Evolutionary conservation across 1,284 basidiomycete genomes (phyloP), one percentile per base, ranked within the genome.

Genomic region (Blastosporella zonata): DNA sequence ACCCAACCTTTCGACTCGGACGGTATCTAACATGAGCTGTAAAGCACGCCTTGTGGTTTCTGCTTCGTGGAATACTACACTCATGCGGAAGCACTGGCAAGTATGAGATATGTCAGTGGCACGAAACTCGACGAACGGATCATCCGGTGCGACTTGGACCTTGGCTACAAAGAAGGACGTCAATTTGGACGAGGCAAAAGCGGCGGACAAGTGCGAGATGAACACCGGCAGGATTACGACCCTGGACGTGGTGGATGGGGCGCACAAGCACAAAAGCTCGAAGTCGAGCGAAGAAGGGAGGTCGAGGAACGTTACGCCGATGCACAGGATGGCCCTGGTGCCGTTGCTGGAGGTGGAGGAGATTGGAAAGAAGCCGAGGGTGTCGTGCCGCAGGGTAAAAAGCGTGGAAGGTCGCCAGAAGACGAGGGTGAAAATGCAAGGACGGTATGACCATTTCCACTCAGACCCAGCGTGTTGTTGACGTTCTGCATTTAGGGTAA

Each of bases 41-140:
- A 28, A 62, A 96, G 93, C 61, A 99, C 97, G 41, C 97, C 97
- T 0, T 99, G 97, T 65, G 97, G 97, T 1, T 99, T 99, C 68
- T 97, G 96, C 60, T 99, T 99, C 63, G 97, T 99, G 50, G 97
- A 99, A 66, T 99, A 93, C 68, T 99, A 98, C 68, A 93, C 92
- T 7, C 94, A 98, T 63, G 78, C 85, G 5, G 96, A 99, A 67
- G 97, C 97, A 13, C 77, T 97, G 22, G 90, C 93, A 37, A 89
- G 89, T 57, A 84, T 99, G 79, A 85, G 90, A 39, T 96, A 97
- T 67, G 85, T 99, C 54, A 93, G 89, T 43, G 96, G 96, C 12
- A 97, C 96, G 27, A 99, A 99, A 72, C 82, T 99, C n/a, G 97
- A 99, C 69, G 97, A 99, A 68, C 88, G 97, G 22, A 91, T 99